A percentile compares a stretch with the other conserved stretches of the same genome.
Conservation (phyloP, 2,329 filamentous ascomycete genomes). For the Dactylellina cionopaga region DNA sequence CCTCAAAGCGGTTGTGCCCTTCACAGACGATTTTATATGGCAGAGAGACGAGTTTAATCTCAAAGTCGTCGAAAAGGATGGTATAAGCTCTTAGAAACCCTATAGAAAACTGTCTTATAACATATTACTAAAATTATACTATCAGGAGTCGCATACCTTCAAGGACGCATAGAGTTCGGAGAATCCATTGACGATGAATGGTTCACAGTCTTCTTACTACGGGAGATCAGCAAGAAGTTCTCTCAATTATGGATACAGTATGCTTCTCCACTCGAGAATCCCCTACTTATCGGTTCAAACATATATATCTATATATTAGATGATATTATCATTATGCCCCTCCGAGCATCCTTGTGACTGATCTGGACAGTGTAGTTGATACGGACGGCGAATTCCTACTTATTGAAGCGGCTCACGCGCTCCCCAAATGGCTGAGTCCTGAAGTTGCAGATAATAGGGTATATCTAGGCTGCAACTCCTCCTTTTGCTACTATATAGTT, state of each 20-base stretch:
- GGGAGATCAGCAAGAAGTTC: slow-evolving; percentile 79
- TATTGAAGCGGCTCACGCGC: slow-evolving; percentile 86
- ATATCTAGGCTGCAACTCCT: slow-evolving; percentile 53
- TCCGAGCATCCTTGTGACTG: slow-evolving; percentile 23
- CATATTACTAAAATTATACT: slow-evolving; percentile 60
- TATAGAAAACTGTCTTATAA: neutral
- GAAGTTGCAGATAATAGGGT: slow-evolving; percentile 85
- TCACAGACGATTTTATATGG: slow-evolving; percentile 73
- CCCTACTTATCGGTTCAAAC: no score
- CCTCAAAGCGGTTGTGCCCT: slow-evolving; percentile 36
- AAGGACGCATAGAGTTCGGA: slow-evolving; percentile 84
- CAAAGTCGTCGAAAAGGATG: slow-evolving; percentile 69
- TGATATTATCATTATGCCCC: neutral
- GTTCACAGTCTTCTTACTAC: slow-evolving; percentile 89
- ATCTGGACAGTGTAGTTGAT: slow-evolving; percentile 73
- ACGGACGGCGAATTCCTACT: slow-evolving; percentile 95
- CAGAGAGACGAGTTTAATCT: slow-evolving; percentile 85
- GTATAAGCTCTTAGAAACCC: slow-evolving; percentile 47
- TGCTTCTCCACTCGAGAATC: slow-evolving; percentile 7
- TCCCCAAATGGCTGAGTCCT: slow-evolving; percentile 90
- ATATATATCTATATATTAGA: no score
- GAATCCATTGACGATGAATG: slow-evolving; percentile 98
- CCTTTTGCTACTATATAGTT: neutral
- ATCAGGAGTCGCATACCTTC: slow-evolving; percentile 69
- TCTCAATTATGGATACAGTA: slow-evolving; percentile 75